phyloP scores from a whole-genome alignment of 495 filamentous ascomycete genomes.

The Diplogelasinospora grovesii region DNA sequence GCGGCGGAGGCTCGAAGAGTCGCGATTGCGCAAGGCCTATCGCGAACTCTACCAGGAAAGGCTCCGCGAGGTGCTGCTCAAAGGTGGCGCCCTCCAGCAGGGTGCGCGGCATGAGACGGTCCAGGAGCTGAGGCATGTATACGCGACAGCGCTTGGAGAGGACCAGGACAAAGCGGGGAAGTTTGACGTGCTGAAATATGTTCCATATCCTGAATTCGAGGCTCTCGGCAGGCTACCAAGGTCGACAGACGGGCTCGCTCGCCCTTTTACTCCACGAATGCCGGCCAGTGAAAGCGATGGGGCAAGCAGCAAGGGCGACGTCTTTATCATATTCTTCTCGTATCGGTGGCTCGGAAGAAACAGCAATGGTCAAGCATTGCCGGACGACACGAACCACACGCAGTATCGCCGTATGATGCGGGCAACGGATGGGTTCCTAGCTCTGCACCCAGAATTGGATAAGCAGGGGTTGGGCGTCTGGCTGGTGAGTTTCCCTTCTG shows the following conservation, averaged over 20 bases:
- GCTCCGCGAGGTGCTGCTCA: constrained; percentile 17
- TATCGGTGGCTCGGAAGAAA: constrained; percentile 23
- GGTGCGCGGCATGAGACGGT: too few relatives aligned
- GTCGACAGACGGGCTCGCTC: constrained; percentile 14
- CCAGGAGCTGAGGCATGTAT: constrained; percentile 9
- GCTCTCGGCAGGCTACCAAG: constrained; percentile 13
- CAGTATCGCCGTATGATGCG: constrained; percentile 19
- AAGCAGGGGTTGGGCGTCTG: constrained; percentile 16
- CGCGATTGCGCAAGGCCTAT: constrained; percentile 22
- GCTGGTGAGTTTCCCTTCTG: constrained; percentile 13
- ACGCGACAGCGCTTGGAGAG: constrained; percentile 10
- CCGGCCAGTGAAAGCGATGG: not conserved
- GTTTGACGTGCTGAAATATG: constrained; percentile 16
- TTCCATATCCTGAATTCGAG: constrained; percentile 14
- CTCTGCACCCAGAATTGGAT: constrained; percentile 7
- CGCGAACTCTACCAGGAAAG: constrained; percentile 27
- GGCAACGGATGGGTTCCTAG: constrained; percentile 16
- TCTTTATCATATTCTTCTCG: constrained; percentile 22
- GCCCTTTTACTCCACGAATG: not conserved
- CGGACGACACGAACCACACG: constrained; percentile 15
- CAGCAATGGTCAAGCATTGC: constrained; percentile 2
- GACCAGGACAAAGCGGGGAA: constrained; percentile 7
- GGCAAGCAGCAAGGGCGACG: too few relatives aligned
- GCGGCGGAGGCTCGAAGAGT: too few relatives aligned
- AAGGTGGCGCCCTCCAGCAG: too few relatives aligned